phyloP scores from a whole-genome alignment of 2,329 filamentous ascomycete species.

The Colletotrichum cuscutae region DNA sequence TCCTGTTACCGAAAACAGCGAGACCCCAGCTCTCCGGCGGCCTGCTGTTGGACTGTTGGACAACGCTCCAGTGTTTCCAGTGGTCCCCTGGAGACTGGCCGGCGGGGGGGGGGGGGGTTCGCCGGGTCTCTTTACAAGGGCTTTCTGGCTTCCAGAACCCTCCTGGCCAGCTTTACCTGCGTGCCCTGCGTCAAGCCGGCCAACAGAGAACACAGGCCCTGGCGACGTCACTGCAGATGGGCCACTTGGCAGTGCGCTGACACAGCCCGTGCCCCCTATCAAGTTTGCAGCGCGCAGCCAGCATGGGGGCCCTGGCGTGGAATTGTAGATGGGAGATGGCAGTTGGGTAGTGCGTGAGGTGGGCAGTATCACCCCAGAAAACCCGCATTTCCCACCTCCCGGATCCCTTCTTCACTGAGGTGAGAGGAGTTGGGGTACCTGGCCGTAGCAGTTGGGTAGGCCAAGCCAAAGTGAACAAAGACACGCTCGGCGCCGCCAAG shows the following conservation, averaged over 20 bases:
- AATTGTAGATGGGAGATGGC: background rate
- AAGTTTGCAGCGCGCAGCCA: background rate
- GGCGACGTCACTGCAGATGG: conserved; percentile 27
- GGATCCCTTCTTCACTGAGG: background rate
- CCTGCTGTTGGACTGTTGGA: conserved; percentile 20
- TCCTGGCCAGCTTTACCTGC: background rate
- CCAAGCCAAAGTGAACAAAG: background rate
- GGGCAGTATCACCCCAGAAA: background rate
- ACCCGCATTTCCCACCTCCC: conserved; percentile 18
- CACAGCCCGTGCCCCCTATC: conserved; percentile 27
- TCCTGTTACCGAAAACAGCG: background rate
- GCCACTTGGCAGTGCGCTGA: conserved; percentile 18
- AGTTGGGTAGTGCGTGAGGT: background rate
- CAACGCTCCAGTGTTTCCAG: conserved; percentile 27
- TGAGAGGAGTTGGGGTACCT: background rate
- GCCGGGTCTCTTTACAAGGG: background rate
- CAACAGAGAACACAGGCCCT: background rate
- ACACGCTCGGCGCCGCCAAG: conserved; percentile 8
- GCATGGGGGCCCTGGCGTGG: background rate
- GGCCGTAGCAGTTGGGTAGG: background rate
- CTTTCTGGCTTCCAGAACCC: conserved; percentile 11
- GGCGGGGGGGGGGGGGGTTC: background rate
- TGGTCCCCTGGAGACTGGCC: background rate
- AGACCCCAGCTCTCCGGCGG: background rate
- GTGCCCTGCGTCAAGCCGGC: background rate